Base-by-base conservation (phyloP, 768 basidiomycete genomes). In the Termitomyces sp. region DNA sequence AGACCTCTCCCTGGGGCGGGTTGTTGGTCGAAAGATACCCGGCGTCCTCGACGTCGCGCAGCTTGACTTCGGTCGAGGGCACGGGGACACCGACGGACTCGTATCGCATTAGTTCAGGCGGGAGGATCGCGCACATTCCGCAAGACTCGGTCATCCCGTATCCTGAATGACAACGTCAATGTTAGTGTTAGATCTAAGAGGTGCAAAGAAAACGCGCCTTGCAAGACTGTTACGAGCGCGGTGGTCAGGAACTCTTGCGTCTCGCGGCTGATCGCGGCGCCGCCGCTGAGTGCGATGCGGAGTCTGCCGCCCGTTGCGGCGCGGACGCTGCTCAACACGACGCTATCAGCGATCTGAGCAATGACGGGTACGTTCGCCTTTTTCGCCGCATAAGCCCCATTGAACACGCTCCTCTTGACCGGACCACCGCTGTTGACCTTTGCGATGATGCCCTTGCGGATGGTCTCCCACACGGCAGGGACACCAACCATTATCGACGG, bases 121-220 rank as follows among this genome's bases (percentile, higher is more conserved):
- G 92, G 24, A 97, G 79, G 61, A 98, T 82, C 28, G 85, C 79
- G 66, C 88, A 91, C 92, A 96, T 94, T 42, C 91, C 92, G 66
- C 90, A 87, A 1, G 92, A 87, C 68, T 98, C 96, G n/a, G 96
- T 99, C 85, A 98, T 87, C 35, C 96, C 95, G 66, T 95, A 96
- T 53, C 92, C 92, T 94, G 58, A 24, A 48, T n/a, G n/a, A n/a
- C 3, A 30, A 14, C 10, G 35, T 1, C 33, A 12, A 9, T 12
- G 33, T 36, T 4, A 36, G 3, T 9, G 35, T n/a, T 5, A 52
- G 43, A 49, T n/a, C 26, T 42, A 8, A 22, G 26, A 13, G 53
- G 20, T 28, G 26, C 26, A 16, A 38, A 6, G 46, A 53, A 20
- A 0, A 43, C 79, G 58, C 59, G 93, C 95, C 96, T 76, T 96